A percentile compares a stretch with the other conserved stretches of the same genome.
Evolutionary conservation across 805 yeast genomes (phyloP).

Genomic region (Candida chauliodis): DNA sequence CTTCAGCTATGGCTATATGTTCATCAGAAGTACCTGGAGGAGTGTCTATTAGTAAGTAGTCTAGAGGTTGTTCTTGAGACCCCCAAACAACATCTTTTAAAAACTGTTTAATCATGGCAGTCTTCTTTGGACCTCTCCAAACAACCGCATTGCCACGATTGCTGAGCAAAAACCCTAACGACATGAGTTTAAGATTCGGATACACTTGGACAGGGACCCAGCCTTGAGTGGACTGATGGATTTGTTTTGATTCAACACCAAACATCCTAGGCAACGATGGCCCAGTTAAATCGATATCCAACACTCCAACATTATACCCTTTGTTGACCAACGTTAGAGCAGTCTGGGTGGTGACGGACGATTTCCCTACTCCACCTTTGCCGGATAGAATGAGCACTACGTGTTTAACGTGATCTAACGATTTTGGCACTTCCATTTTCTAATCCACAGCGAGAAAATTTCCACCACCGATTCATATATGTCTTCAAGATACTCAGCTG

Average conservation of each 20-base stretch:
- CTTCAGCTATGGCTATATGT: constrained; percentile 95
- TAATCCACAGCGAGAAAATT: not conserved
- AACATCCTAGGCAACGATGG: constrained; percentile 97
- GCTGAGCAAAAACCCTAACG: constrained; percentile 80
- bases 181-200: constrained; percentile 62
- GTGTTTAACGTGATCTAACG: constrained; percentile 58
- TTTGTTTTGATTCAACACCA: constrained; percentile 77
- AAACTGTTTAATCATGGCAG: constrained; percentile 96
- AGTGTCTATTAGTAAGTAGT: constrained; percentile 85
- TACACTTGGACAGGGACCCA: constrained; percentile 82
- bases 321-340: constrained; percentile 73
- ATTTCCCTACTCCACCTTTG: constrained; percentile 96
- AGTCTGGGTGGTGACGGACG: constrained; percentile 90
- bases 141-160: constrained; percentile 89
- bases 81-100: constrained; percentile 92
- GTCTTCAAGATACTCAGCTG: constrained; percentile 28
- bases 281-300: constrained; percentile 94
- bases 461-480: constrained; percentile 9
- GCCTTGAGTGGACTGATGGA: constrained; percentile 76
- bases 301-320: constrained; percentile 85
- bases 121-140: constrained; percentile 98
- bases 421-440: constrained; percentile 23
- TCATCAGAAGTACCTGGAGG: constrained; percentile 99
- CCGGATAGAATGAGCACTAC: constrained; percentile 84
- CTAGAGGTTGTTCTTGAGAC: constrained; percentile 44